Percentiles rank a stretch among this genome's conserved stretches.
These are phyloP conservation scores for Diatrype stigma DNA, from an alignment of 2,329 filamentous ascomycete genomes.

Conservation along the genomic window DNA sequence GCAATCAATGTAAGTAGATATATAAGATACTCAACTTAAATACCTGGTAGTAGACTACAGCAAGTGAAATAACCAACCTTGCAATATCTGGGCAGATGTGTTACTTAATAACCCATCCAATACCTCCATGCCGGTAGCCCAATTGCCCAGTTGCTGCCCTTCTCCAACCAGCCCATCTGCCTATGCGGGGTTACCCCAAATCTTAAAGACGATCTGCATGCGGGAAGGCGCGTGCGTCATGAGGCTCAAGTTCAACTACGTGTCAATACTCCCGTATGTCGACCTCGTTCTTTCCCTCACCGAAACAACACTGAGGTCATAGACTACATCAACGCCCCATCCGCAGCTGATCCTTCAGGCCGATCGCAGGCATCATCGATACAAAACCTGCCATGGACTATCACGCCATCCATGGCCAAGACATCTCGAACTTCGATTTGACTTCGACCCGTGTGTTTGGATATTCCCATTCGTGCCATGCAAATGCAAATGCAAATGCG, in stretches of 20 bases:
- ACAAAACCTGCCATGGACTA: conserved; percentile 46
- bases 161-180: background rate
- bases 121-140: background rate
- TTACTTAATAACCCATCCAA: no score
- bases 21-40: no score
- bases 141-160: background rate
- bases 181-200: background rate
- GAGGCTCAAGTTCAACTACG: background rate
- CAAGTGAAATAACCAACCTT: no score
- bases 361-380: conserved; percentile 1
- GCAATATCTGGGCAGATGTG: no score
- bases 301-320: no score
- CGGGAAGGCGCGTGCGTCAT: background rate
- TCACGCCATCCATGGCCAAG: conserved; percentile 55
- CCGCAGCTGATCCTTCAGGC: background rate
- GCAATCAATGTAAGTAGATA: no score
- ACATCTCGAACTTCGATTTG: conserved; percentile 57
- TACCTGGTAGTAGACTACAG: no score
- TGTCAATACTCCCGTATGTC: no score
- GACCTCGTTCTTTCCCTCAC: no score
- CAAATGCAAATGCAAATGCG: background rate
- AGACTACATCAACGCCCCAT: no score
- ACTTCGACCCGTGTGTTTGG: conserved; percentile 46
- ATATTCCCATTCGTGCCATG: conserved; percentile 6
- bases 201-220: background rate